These are phyloP conservation scores for Vachellia collinsii DNA, from an alignment of 306 rosid genomes.

Conservation along the genomic window DNA sequence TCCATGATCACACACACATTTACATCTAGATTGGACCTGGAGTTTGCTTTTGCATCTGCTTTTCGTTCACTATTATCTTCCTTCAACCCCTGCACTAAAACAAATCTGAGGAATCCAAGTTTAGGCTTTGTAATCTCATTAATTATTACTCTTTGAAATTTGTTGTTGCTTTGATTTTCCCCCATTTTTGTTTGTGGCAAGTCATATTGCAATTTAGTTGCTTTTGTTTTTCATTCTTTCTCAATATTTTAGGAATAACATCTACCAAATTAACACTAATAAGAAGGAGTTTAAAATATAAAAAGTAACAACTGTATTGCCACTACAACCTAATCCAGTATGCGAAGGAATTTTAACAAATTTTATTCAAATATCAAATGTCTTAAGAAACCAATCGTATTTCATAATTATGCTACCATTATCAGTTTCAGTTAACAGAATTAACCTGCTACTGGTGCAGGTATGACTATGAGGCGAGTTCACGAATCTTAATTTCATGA, in stretches of 20 bases:
- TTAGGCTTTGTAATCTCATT: conserved; percentile 9
- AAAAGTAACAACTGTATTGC: conserved; percentile 2
- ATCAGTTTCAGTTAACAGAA: conserved; percentile 44
- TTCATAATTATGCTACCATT: conserved; percentile 36
- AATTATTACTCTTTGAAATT: not conserved
- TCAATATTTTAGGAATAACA: not conserved
- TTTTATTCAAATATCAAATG: not conserved
- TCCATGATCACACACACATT: conserved; percentile 6
- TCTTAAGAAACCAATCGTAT: not conserved
- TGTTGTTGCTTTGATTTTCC: not conserved
- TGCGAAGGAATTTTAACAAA: not conserved
- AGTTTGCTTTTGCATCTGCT: conserved; percentile 18
- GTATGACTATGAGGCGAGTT: conserved; percentile 93
- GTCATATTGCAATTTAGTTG: conserved; percentile 8
- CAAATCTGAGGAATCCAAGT: not conserved
- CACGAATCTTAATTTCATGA: conserved; percentile 20
- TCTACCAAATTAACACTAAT: conserved; percentile 27
- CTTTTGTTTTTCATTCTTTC: conserved; percentile 27
- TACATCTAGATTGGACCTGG: not conserved
- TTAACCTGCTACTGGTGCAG: conserved; percentile 53
- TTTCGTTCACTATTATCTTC: not conserved
- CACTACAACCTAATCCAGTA: not conserved
- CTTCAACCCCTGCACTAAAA: not conserved
- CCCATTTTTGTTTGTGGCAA: conserved; percentile 4
- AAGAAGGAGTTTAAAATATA: conserved; percentile 2